These are phyloP conservation scores for Postia placenta DNA, from an alignment of 768 basidiomycete genomes.

Conservation along the genomic window DNA sequence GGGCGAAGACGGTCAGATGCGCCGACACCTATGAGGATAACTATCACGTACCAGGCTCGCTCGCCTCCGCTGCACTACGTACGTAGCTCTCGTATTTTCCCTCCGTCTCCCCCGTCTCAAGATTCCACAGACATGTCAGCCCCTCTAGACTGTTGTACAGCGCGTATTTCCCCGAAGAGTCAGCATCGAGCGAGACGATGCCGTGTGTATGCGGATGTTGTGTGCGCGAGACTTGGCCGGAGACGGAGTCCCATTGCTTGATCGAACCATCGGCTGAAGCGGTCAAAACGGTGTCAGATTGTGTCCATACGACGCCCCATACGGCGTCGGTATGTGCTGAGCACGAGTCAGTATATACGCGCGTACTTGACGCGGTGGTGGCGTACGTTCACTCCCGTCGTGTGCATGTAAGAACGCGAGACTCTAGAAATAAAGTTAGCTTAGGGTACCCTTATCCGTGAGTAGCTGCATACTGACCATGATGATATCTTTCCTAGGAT, in stretches of 20 bases:
- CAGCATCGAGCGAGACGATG: slow-evolving; percentile 73
- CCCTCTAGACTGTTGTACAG: slow-evolving; percentile 85
- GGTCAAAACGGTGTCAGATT: slow-evolving; percentile 54
- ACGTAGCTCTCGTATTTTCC: slow-evolving; percentile 72
- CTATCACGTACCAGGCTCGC: slow-evolving; percentile 70
- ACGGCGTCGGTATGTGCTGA: slow-evolving; percentile 74
- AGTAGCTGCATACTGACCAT: no score
- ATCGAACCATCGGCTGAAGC: slow-evolving; percentile 75
- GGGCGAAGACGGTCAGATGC: slow-evolving; percentile 2
- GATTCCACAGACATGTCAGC: slow-evolving; percentile 68
- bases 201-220: slow-evolving; percentile 79
- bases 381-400: slow-evolving; percentile 72
- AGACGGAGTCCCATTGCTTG: slow-evolving; percentile 63
- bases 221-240: slow-evolving; percentile 55
- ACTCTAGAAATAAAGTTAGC: no score
- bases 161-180: slow-evolving; percentile 56
- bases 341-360: background rate
- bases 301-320: slow-evolving; percentile 74
- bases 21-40: no score
- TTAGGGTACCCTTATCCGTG: no score
- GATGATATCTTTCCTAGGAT: no score
- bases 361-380: slow-evolving; percentile 1
- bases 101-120: slow-evolving; percentile 51
- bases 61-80: slow-evolving; percentile 43
- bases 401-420: slow-evolving; percentile 68